Evolutionary conservation across 306 rosid genomes (phyloP), one percentile per base, ranked within the genome.

Genomic region (Acacia crassicarpa): DNA sequence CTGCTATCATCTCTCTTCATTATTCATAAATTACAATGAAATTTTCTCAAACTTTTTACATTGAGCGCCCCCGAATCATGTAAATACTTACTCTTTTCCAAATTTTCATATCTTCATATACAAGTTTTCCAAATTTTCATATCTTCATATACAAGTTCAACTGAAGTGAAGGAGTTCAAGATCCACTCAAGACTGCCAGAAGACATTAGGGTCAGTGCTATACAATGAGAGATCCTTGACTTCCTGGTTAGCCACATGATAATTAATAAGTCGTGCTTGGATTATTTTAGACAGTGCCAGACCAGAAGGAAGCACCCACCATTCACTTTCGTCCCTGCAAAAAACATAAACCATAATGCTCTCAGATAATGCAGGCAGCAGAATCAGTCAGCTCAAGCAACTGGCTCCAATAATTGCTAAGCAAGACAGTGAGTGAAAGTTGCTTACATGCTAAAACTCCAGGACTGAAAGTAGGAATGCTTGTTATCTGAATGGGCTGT

Each of bases 261-360:
- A 83, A 84, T 93, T 95, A 45, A 95, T 87, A 45, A 95, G 96
- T 3, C 94, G 93, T 2, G 94, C 92, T 86, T 95, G 98, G 82
- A 95, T 84, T 19, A 93, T 53, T 86, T 95, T 95, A 83, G 94
- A 92, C 67, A 91, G 78, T 23, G 90, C 88, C 79, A 95, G 87
- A 62, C 97, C 93, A 62, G 87, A 84, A 75, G 99, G 98, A 86
- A 93, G 98, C 88, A 95, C 86, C 99, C 99, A 95, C 98, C 99
- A 95, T 82, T 92, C 99, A 83, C 96, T 95, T 86, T 89, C 99
- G 86, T 95, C 98, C 98, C 99, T 94, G 93, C 85, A 77, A 75
- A 20, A 56, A 20, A 56, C 12, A 56, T 53, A 15, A 53, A 51
- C n/a, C 58, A 51, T 20, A 53, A 53, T 19, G 19, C 61, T 20